A percentile compares a stretch with the other conserved stretches of the same genome.
Conservation (phyloP, 352 stramenopile genomes). For the Globisporangium paddicum region DNA sequence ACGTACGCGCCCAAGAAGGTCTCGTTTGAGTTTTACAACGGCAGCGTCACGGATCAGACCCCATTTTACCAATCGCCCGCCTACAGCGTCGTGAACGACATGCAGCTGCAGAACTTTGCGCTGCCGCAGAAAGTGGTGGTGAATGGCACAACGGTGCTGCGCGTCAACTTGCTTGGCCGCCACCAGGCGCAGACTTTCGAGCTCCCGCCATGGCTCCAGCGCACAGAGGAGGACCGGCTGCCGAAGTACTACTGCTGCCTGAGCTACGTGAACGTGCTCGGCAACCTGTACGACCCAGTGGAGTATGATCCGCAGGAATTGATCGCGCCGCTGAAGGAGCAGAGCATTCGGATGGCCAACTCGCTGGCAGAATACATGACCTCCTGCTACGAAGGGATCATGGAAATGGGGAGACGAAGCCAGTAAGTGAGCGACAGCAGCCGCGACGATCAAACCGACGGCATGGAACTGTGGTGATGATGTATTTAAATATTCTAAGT, state of each 20-base stretch:
- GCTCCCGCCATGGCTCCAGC: conserved; percentile 43
- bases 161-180: conserved; percentile 58
- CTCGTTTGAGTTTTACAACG: conserved; percentile 65
- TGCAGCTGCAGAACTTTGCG: conserved; percentile 60
- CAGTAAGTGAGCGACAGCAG: conserved; percentile 16
- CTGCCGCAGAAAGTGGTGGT: conserved; percentile 44
- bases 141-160: conserved; percentile 37
- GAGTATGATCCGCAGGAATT: conserved; percentile 1
- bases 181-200: conserved; percentile 75
- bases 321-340: conserved; percentile 19
- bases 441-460: neutral
- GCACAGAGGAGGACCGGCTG: conserved; percentile 28
- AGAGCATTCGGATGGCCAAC: conserved; percentile 35
- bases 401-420: conserved; percentile 40
- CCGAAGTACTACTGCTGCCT: conserved; percentile 82
- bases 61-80: conserved; percentile 54
- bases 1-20: conserved; percentile 71
- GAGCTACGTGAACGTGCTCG: conserved; percentile 69
- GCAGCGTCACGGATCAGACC: neutral
- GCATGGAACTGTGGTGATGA: neutral
- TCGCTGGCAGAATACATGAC: conserved; percentile 60
- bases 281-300: conserved; percentile 29
- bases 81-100: conserved; percentile 64
- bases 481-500: conserved; percentile 15
- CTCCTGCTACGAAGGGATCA: conserved; percentile 52